Base-by-base conservation (phyloP, 805 yeast genomes). In the Cyberlindnera sargentensis region DNA sequence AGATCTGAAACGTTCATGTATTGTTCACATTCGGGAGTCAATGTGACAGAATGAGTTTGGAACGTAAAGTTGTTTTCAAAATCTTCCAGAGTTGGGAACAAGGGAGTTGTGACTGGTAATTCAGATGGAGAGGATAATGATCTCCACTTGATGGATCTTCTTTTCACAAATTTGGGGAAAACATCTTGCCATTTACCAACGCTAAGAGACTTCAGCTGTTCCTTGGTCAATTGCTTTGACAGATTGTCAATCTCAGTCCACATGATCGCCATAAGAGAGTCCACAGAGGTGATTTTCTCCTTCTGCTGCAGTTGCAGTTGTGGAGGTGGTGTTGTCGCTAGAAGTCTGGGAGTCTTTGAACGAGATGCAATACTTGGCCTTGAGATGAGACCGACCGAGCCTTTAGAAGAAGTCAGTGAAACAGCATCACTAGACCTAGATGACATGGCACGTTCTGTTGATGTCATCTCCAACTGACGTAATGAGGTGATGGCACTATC, bases 81-180 rank as follows among this genome's bases (percentile, higher is more conserved):
- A 45, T 86, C 89, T 4, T 70, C 68, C 9, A 71, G 65, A 0
- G 82, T 62, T 0, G 98, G 97, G 54, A 90, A 90, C 8, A 82
- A 71, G 2, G 84, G 77, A 0, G 95, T 80, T 2, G 88, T 80
- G 0, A 86, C 67, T 0, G 99, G 99, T 26, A 93, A 67, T 6
- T 95, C 83, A 0, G 98, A 97, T 0, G 99, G 99, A 0, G 96
- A 79, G 10, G 89, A 82, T 42, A 95, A 71, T 0, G 98, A 90
- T 42, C 87, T 76, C 99, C 99, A 93, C 57, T 90, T 90, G 40
- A 90, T 82, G 11, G 81, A 68, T 52, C 77, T 76, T 42, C 85
- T 69, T 42, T 74, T 78, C 11, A 82, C 78, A 36, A 76, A 75
- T 10, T 75, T 73, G 0, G 98, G 96, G 53, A 87, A 87, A 1